Base-by-base conservation (phyloP, 2,329 filamentous ascomycete species). In the Colletotrichum shisoi region DNA sequence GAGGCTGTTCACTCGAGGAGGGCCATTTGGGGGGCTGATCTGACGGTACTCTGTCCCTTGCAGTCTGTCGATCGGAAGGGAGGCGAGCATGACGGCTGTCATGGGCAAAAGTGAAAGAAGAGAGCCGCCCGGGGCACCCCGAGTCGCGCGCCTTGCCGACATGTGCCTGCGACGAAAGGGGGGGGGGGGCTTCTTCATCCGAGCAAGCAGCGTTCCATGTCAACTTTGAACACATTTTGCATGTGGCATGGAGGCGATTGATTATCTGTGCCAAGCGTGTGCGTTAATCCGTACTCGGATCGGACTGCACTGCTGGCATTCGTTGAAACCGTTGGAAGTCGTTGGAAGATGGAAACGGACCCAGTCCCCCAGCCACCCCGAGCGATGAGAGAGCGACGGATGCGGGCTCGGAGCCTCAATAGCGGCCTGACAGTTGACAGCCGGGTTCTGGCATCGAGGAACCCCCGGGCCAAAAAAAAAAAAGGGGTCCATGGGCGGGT, bases 361-460 rank as follows among this genome's bases (percentile, higher is more conserved):
- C 52, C 37, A 31, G 17, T n/a, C 52, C 37, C 63, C 63, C 63
- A 66, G 58, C 63, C 63, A 66, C 63, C 59, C 17, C 31, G 31
- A 9, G 39, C 39, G 45, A 39, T 17, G 37, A 57, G 17, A 31
- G 24, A 21, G 19, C 31, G 19, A 34, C 40, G 34, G 17, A 48
- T 24, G 11, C 12, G 19, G 31, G 31, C 31, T 34, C 31, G 31
- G 54, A 57, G 42, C 57, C 24, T 34, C 31, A 31, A 49, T 46
- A n/a, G 27, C 5, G 17, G 31, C 42, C 15, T 54, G 48, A 48
- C 57, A 65, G 31, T 34, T 34, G 48, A 48, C 57, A 65, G 51
- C 63, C 56, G 57, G 42, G 57, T 44, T 59, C 37, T 37, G 3
- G 44, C 24, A 37, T 40, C 24, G 57, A 44, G 37, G 61, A 40